Percentiles rank a stretch among this genome's conserved stretches.
Conservation (phyloP, 805 yeast genomes). For the Saccharomycopsis fermentans region DNA sequence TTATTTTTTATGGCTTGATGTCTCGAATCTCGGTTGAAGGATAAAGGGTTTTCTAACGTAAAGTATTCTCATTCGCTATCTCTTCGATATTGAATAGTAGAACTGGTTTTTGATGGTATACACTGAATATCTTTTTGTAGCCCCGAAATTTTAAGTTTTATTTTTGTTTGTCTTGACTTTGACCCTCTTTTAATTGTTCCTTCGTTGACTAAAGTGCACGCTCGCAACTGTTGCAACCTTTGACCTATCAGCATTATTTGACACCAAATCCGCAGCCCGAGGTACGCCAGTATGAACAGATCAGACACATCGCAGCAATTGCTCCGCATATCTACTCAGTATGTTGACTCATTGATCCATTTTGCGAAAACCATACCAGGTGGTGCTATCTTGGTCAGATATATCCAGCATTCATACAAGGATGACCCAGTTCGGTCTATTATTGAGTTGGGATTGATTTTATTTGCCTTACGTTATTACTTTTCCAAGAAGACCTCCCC, state of each 20-base stretch:
- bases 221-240: not conserved
- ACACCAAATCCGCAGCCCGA: no score
- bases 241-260: not conserved
- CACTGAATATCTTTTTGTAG: no score
- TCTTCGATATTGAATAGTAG: no score
- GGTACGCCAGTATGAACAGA: not conserved
- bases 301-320: not conserved
- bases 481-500: conserved; percentile 52
- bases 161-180: not conserved
- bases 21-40: no score
- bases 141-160: not conserved
- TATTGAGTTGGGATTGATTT: conserved; percentile 62
- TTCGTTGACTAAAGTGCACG: not conserved
- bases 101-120: no score
- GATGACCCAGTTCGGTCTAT: conserved; percentile 88
- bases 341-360: conserved; percentile 2
- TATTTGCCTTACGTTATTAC: conserved; percentile 81
- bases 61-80: no score
- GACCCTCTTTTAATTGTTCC: not conserved
- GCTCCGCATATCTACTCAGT: not conserved
- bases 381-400: conserved; percentile 35
- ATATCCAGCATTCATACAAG: conserved; percentile 78
- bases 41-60: no score
- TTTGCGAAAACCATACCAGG: conserved; percentile 18
- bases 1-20: no score